Conservation (phyloP, 768 basidiomycete genomes). For the Suillus alpinus region DNA sequence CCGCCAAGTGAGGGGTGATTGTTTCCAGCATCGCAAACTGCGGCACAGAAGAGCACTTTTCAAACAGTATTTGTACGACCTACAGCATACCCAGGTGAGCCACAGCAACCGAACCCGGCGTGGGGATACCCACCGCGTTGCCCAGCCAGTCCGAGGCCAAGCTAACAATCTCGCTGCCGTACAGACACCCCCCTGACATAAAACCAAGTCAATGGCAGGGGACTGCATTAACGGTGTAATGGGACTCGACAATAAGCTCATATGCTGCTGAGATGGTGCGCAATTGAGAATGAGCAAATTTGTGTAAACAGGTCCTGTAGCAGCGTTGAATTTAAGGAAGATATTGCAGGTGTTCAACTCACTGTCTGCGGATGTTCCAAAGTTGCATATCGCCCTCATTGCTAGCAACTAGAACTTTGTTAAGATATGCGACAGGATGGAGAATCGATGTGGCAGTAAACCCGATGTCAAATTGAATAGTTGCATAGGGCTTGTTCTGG, state of each 20-base stretch:
- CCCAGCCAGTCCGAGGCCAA: too few species aligned
- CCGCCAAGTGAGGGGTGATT: too few species aligned
- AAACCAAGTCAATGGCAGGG: slow-evolving; percentile 94
- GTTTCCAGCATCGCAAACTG: too few species aligned
- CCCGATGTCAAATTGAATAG: slow-evolving; percentile 74
- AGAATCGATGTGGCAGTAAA: slow-evolving; percentile 86
- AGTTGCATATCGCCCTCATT: slow-evolving; percentile 79
- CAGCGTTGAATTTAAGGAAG: background rate
- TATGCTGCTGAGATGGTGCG: slow-evolving; percentile 33
- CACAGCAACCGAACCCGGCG: too few species aligned
- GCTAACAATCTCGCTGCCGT: too few species aligned
- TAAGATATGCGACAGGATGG: slow-evolving; percentile 95
- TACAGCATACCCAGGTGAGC: too few species aligned
- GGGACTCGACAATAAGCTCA: slow-evolving; percentile 34
- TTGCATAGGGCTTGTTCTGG: slow-evolving; percentile 36
- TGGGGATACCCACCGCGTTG: too few species aligned
- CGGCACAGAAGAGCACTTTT: too few species aligned
- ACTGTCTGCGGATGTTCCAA: slow-evolving; percentile 93
- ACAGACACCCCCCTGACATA: too few species aligned
- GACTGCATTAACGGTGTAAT: slow-evolving; percentile 86
- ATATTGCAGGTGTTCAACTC: slow-evolving; percentile 22
- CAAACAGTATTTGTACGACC: too few species aligned
- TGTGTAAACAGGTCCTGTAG: slow-evolving; percentile 76
- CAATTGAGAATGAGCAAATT: slow-evolving; percentile 59
- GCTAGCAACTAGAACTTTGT: slow-evolving; percentile 88